Conservation (phyloP, 257 asterid genomes). For the Leonotis leonurus region DNA sequence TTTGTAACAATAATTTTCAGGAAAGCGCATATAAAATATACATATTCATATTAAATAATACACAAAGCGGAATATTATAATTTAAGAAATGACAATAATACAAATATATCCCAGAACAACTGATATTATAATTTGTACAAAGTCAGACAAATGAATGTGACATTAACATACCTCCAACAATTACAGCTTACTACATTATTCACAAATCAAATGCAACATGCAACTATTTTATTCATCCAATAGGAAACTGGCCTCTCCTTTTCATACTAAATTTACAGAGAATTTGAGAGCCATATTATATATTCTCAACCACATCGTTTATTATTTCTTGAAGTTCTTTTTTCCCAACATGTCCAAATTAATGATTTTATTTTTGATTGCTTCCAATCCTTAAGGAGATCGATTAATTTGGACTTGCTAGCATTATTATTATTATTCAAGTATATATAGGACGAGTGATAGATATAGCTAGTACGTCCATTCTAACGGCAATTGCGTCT, state of each 20-base stretch:
- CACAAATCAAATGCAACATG: conserved; percentile 4
- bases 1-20: no score
- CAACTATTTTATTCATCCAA: background rate
- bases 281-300: conserved; percentile 5
- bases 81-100: background rate
- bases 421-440: background rate
- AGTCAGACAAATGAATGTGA: background rate
- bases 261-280: conserved; percentile 15
- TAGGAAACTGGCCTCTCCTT: background rate
- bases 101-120: background rate
- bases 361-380: background rate
- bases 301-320: background rate
- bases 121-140: background rate
- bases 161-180: background rate
- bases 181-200: background rate
- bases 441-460: background rate
- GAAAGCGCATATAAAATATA: no score
- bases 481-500: conserved; percentile 35
- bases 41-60: no score
- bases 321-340: conserved; percentile 1
- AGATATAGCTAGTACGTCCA: conserved; percentile 26
- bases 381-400: background rate
- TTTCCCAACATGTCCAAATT: background rate
- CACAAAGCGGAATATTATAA: no score
- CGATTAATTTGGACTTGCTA: background rate